These are phyloP conservation scores for Martiniozyma abietophila DNA, from an alignment of 805 yeast species.

Conservation along the genomic window DNA sequence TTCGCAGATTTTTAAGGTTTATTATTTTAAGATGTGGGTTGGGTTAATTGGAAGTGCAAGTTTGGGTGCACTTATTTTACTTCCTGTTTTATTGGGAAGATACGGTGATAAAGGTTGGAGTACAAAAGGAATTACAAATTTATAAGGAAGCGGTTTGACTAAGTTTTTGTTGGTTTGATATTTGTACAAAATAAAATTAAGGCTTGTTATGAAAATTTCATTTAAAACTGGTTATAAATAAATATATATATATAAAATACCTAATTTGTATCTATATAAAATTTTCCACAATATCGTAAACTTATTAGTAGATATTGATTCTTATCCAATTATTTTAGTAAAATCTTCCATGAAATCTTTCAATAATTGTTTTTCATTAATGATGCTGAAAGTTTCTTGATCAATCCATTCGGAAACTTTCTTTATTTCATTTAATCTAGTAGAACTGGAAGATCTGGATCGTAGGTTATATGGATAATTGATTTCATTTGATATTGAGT, in stretches of 20 bases:
- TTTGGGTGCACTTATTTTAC: conserved; percentile 63
- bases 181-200: too few relatives aligned
- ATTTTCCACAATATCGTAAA: too few relatives aligned
- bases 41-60: conserved; percentile 69
- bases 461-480: not conserved
- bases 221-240: not conserved
- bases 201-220: not conserved
- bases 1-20: conserved; percentile 82
- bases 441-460: conserved; percentile 7
- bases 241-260: not conserved
- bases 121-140: conserved; percentile 11
- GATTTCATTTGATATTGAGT: not conserved
- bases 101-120: conserved; percentile 42
- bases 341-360: conserved; percentile 5
- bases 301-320: too few relatives aligned
- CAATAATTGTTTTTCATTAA: conserved; percentile 2
- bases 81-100: conserved; percentile 64
- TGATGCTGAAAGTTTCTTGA: not conserved
- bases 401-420: conserved; percentile 9
- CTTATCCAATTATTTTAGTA: conserved; percentile 1
- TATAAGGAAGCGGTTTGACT: not conserved
- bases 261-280: too few relatives aligned
- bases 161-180: too few relatives aligned
- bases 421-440: conserved; percentile 8
- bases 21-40: conserved; percentile 93